Base-by-base conservation (phyloP, 139 green algal species). In the Chlamydomonas asymmetrica region DNA sequence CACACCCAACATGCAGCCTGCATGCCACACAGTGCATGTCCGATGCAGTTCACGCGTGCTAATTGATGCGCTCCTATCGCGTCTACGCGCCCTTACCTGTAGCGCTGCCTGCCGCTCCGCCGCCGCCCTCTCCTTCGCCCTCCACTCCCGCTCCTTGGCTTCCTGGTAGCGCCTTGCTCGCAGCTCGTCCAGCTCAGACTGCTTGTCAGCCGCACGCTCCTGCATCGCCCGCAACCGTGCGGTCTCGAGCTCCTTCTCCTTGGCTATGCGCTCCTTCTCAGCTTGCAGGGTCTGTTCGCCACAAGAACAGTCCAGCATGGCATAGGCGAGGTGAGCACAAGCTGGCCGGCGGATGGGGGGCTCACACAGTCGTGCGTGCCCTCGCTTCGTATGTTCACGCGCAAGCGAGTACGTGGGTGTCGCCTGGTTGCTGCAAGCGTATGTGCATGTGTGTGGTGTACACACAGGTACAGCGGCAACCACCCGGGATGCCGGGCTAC, bases 191-290 rank as follows among this genome's bases (percentile, higher is more conserved):
- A 93, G 78, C 78, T 95, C 90, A 9, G 89, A 84, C 69, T 91
- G 87, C 71, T 90, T 91, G 84, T 97, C 92, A 4, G 81, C 83
- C 38, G 82, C 82, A 16, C 87, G 82, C 85, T 97, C 92, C 84
- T 97, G 92, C 80, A 92, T 78, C 23, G 89, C 85, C 1, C 93
- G 84, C 50, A 97, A 73, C n/a, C 92, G 82, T 13, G 91, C 92
- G n/a, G 85, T 88, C 85, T 97, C 93, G 63, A 92, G 52, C 88
- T 97, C 93, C 78, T 92, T 92, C 76, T 94, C 90, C 50, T 89
- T 84, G 6, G 83, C 83, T 7, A 92, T 84, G 10, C 78, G 65
- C 61, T 90, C 93, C 85, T 95, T 92, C 81, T 94, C 85, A 49
- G 87, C 79, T 29, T 74, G 67, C 23, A 90, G 49, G 27, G 80